phyloP scores from a whole-genome alignment of 352 stramenopile genomes.

The Phytophthora pluvialis region DNA sequence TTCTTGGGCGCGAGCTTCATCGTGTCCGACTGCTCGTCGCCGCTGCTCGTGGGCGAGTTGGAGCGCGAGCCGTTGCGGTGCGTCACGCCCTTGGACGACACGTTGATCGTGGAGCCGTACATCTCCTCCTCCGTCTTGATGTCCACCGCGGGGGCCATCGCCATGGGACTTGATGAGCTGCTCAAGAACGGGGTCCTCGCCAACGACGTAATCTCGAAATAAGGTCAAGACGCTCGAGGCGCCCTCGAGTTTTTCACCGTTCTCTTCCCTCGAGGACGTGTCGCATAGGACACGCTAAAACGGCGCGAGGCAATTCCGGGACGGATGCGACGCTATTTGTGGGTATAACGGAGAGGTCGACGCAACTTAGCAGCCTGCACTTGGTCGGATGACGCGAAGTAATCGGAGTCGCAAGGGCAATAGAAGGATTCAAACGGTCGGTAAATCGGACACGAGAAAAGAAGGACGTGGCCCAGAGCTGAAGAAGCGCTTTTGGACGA shows the following conservation, averaged over 20 bases:
- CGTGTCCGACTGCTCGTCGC: slow-evolving; percentile 42
- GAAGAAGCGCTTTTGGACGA: neutral
- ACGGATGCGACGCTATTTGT: neutral
- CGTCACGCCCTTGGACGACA: slow-evolving; percentile 31
- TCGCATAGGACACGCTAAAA: slow-evolving; percentile 26
- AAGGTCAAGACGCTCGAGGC: slow-evolving; percentile 2
- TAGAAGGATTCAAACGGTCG: slow-evolving; percentile 19
- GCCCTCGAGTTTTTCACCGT: slow-evolving; percentile 8
- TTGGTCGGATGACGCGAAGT: neutral
- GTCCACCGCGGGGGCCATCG: slow-evolving; percentile 20
- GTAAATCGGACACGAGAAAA: slow-evolving; percentile 13
- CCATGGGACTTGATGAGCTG: neutral
- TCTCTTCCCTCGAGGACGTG: slow-evolving; percentile 8
- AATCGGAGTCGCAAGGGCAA: slow-evolving; percentile 1
- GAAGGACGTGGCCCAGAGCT: neutral
- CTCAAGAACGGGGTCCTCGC: slow-evolving; percentile 1
- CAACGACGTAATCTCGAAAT: slow-evolving; percentile 37
- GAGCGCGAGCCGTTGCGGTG: slow-evolving; percentile 43
- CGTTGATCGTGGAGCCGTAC: slow-evolving; percentile 35
- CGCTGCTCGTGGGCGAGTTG: slow-evolving; percentile 44
- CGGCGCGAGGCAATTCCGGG: slow-evolving; percentile 6
- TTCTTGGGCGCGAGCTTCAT: slow-evolving; percentile 35
- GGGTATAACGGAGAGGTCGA: slow-evolving; percentile 6
- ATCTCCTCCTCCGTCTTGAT: slow-evolving; percentile 19
- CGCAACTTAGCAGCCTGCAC: neutral